Base-by-base conservation (phyloP, 2,329 filamentous ascomycete species). In the Periconia sp. region DNA sequence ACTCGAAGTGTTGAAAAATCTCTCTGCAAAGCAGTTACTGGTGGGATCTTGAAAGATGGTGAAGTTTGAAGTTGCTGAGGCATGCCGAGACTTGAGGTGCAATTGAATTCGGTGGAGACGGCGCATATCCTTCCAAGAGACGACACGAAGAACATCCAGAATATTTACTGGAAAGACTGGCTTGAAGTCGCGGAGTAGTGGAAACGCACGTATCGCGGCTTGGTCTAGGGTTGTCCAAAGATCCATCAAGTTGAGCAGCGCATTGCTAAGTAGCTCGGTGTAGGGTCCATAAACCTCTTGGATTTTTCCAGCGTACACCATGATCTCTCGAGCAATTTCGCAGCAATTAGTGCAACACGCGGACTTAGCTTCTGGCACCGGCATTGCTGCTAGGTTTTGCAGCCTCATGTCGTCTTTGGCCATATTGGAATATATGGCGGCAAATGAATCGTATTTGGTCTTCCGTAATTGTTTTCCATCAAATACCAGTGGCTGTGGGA, bases 191-290 rank as follows among this genome's bases (percentile, higher is more conserved):
- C 46, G 27, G 0, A 90, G 68, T 0, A 87, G 64, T 0, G 80
- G 79, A 45, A 75, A 83, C 0, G 57, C 55, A 0, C 43, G 11
- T 0, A 75, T 68, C 0, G 81, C 79, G n/a, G 63, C 67, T 13
- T 71, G 60, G 55, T 90, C 87, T 64, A 88, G 77, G 1, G 65
- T 61, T 3, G 81, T 64, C 86, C 85, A 90, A 0, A 86, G 58
- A 47, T 84, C 79, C 62, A 88, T 78, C 0, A 84, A 43, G 8
- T 72, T 77, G 1, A 89, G 73, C 0, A 88, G 66, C 59, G 82
- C 76, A 0, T 70, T 53, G 27, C 84, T 85, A 57, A 77, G 79
- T 20, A 81, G 76, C 47, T 82, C 80, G 0, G 79, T 74, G 53
- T 81, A 76, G 5, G 60, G 56, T 54, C 75, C 60, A 55, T 82